These are phyloP conservation scores for Termitomyces sp. DNA, from an alignment of 768 basidiomycete genomes.

Conservation along the genomic window DNA sequence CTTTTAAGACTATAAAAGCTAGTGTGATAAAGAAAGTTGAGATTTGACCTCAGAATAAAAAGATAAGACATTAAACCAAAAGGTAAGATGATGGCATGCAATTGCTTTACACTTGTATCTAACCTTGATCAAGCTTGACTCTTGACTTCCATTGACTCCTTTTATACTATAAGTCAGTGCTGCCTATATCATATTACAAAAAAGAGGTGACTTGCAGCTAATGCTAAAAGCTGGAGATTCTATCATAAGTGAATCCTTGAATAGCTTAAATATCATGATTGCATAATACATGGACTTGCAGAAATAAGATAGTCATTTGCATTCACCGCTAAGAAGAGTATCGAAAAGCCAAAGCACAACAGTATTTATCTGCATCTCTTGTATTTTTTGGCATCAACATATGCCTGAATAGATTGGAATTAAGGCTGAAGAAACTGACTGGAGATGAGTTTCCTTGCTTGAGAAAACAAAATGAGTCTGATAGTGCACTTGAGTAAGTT, in stretches of 20 bases:
- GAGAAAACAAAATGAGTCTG: neutral
- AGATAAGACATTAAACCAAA: neutral
- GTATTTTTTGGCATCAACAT: neutral
- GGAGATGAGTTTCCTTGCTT: too few relatives aligned
- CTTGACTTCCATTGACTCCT: neutral
- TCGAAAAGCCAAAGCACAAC: neutral
- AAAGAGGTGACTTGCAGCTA: neutral
- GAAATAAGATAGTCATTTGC: neutral
- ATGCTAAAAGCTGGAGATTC: neutral
- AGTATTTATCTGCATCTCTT: neutral
- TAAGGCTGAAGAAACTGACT: neutral
- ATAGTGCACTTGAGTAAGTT: neutral
- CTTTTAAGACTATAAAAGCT: neutral
- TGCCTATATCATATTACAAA: neutral
- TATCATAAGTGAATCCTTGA: neutral
- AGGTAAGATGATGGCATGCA: neutral
- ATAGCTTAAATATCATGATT: too few relatives aligned
- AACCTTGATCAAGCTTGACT: neutral
- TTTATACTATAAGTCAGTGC: neutral
- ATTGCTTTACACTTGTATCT: neutral
- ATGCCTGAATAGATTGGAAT: neutral
- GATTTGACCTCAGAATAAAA: neutral
- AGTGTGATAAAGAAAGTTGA: neutral
- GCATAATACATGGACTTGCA: neutral
- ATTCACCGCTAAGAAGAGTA: neutral